Percentiles rank a stretch among this genome's conserved stretches.
Conservation (phyloP, 805 yeast genomes). For the Komagataella pastoris region DNA sequence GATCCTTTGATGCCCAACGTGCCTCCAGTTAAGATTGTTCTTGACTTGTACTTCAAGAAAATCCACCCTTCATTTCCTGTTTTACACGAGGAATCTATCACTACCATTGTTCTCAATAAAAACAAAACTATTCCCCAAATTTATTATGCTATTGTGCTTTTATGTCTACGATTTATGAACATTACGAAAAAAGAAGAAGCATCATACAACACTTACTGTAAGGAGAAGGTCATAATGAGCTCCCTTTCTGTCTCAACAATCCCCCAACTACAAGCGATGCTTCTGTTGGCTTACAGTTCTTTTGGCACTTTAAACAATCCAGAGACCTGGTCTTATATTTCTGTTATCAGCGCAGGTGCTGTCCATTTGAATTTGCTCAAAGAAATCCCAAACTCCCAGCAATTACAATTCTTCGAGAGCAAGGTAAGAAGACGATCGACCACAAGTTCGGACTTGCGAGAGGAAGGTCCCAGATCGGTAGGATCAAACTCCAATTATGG, state of each 20-base stretch:
- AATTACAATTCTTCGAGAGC: constrained; percentile 3
- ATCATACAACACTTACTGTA: constrained; percentile 5
- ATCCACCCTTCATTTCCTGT: constrained; percentile 5
- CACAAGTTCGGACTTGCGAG: neutral
- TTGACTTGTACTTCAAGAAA: constrained; percentile 3
- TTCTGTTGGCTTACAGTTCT: constrained; percentile 11
- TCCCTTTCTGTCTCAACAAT: constrained; percentile 11
- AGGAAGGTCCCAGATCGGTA: neutral
- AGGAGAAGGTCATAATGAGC: constrained; percentile 8
- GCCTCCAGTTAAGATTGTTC: neutral
- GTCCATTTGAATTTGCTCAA: constrained; percentile 9
- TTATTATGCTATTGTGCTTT: constrained; percentile 8
- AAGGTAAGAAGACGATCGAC: constrained; percentile 4
- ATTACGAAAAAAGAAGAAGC: constrained; percentile 1
- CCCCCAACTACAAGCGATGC: constrained; percentile 12
- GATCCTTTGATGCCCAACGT: constrained; percentile 1
- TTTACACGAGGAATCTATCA: constrained; percentile 2
- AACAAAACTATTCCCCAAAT: neutral
- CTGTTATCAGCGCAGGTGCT: constrained; percentile 11
- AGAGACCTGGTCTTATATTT: constrained; percentile 12
- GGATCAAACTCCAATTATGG: neutral
- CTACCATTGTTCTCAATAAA: neutral
- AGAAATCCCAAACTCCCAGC: constrained; percentile 5
- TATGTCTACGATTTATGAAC: constrained; percentile 7
- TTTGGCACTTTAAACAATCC: constrained; percentile 11